phyloP scores from a whole-genome alignment of 2,329 filamentous ascomycete species.

The Claviceps sp. region DNA sequence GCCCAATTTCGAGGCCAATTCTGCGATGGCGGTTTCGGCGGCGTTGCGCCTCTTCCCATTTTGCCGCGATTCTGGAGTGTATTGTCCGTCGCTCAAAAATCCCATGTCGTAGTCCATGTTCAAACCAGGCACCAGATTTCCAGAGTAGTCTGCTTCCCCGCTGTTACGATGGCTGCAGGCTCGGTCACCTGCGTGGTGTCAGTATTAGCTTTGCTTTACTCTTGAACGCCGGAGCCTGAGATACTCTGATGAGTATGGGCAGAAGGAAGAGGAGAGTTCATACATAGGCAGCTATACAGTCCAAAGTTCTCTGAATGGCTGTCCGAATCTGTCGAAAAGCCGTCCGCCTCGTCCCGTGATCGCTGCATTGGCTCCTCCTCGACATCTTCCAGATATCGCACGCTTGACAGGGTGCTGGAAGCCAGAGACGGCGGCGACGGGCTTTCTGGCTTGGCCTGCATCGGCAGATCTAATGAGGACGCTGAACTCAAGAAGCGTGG shows the following conservation, averaged over 20 bases:
- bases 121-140: conserved; percentile 26
- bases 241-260: background rate
- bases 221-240: background rate
- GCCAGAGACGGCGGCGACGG: conserved; percentile 14
- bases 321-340: conserved; percentile 8
- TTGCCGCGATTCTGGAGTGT: conserved; percentile 27
- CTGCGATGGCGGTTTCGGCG: conserved; percentile 46
- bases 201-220: conserved; percentile 10
- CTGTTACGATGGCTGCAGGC: conserved; percentile 44
- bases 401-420: conserved; percentile 37
- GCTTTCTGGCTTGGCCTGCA: conserved; percentile 11
- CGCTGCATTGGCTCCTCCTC: conserved; percentile 72
- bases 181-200: conserved; percentile 38
- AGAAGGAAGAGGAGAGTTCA: conserved; percentile 17
- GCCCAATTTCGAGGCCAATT: conserved; percentile 51
- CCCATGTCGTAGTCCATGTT: conserved; percentile 53
- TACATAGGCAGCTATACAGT: conserved; percentile 62
- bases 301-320: conserved; percentile 24
- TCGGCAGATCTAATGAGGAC: conserved; percentile 59
- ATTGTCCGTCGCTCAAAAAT: conserved; percentile 52
- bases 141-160: conserved; percentile 24
- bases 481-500: conserved; percentile 58
- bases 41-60: conserved; percentile 41
- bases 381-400: conserved; percentile 64
- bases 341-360: conserved; percentile 40